phyloP scores from a whole-genome alignment of 148 eudicot species.

The Rhododendron williamsianum region DNA sequence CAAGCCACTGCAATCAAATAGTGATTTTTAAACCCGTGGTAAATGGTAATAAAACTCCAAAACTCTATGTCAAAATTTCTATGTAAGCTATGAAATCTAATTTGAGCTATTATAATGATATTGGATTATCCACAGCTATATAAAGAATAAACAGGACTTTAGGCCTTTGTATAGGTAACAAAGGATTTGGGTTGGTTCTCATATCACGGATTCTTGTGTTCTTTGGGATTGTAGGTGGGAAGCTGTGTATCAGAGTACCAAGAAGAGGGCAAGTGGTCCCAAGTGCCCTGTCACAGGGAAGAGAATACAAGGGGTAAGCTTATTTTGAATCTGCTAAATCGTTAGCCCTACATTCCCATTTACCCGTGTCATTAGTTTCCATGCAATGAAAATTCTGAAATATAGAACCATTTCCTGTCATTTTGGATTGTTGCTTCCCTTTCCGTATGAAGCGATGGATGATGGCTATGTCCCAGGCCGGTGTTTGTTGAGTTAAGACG shows the following conservation, averaged over 20 bases:
- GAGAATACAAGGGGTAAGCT: constrained; percentile 77
- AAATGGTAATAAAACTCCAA: neutral
- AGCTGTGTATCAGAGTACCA: constrained; percentile 61
- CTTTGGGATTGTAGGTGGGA: constrained; percentile 38
- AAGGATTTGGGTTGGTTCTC: neutral
- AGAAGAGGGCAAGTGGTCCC: constrained; percentile 84
- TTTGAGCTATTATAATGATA: neutral
- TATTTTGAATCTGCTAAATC: neutral
- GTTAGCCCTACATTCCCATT: neutral
- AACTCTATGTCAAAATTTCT: neutral
- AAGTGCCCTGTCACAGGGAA: constrained; percentile 80
- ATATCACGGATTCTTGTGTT: neutral
- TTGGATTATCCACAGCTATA: neutral
- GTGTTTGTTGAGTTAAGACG: neutral
- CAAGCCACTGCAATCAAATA: neutral
- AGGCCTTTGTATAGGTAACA: neutral
- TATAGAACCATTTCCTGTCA: neutral
- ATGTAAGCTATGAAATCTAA: neutral
- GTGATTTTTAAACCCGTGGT: neutral
- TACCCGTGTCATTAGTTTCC: neutral
- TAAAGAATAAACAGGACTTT: neutral
- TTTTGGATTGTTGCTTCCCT: neutral
- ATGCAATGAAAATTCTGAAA: neutral
- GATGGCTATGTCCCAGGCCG: neutral
- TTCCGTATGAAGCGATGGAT: neutral